These are phyloP conservation scores for Zalerion maritima DNA, from an alignment of 495 filamentous ascomycete genomes.

Conservation along the genomic window DNA sequence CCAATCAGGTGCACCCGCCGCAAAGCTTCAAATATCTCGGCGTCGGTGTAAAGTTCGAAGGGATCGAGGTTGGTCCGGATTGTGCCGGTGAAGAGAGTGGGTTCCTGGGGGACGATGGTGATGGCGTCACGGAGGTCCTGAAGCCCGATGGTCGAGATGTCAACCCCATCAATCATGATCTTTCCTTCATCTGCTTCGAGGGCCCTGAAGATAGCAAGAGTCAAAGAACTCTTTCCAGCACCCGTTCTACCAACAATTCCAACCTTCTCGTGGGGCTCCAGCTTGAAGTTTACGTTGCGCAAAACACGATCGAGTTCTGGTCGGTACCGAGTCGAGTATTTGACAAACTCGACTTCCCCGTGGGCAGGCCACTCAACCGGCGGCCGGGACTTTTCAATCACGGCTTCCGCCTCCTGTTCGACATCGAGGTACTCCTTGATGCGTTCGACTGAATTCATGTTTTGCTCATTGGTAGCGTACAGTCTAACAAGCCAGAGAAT, in stretches of 20 bases:
- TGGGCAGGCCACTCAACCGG: conserved; percentile 68
- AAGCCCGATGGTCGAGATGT: conserved; percentile 78
- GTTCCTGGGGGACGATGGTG: conserved; percentile 97
- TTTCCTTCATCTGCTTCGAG: conserved; percentile 83
- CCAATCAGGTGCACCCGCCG: conserved; percentile 84
- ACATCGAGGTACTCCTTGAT: conserved; percentile 95
- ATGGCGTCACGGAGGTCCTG: conserved; percentile 85
- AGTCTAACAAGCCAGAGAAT: conserved; percentile 91
- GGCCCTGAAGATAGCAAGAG: conserved; percentile 92
- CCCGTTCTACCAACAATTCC: conserved; percentile 95
- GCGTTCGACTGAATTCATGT: conserved; percentile 99
- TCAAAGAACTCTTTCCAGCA: conserved; percentile 92
- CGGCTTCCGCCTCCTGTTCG: conserved; percentile 74
- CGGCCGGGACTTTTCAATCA: conserved; percentile 69
- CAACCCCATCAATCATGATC: conserved; percentile 80
- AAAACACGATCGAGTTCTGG: conserved; percentile 76
- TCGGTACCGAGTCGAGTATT: conserved; percentile 82
- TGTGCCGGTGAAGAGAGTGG: conserved; percentile 91
- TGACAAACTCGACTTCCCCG: conserved; percentile 73
- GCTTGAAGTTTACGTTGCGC: conserved; percentile 69
- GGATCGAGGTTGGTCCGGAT: conserved; percentile 93
- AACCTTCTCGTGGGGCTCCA: conserved; percentile 78
- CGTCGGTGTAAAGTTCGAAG: conserved; percentile 80
- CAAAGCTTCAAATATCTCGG: conserved; percentile 77
- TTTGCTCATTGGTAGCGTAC: conserved; percentile 94